Percentiles rank a stretch among this genome's conserved stretches.
These are phyloP conservation scores for Circinella umbellata DNA, from an alignment of 371 early-diverging fungal genomes.

Conservation along the genomic window DNA sequence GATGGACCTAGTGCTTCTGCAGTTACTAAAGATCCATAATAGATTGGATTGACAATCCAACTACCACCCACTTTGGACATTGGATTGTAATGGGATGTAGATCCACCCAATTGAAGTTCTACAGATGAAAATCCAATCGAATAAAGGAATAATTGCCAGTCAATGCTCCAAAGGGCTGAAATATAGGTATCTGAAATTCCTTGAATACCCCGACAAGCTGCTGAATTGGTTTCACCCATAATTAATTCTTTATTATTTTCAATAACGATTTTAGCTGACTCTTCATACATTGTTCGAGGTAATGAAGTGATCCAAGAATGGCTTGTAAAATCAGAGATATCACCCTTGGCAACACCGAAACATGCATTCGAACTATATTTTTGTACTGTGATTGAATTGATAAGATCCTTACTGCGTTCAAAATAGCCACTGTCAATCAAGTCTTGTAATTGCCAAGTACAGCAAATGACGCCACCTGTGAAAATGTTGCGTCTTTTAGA, in stretches of 20 bases:
- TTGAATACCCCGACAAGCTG: constrained; percentile 20
- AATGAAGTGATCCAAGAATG: constrained; percentile 17
- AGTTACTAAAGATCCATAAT: constrained; percentile 18
- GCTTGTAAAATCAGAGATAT: constrained; percentile 12
- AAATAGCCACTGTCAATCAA: constrained; percentile 13
- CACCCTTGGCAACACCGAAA: constrained; percentile 21
- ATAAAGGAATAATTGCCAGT: constrained; percentile 19
- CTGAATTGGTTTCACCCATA: constrained; percentile 26
- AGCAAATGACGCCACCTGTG: constrained; percentile 20
- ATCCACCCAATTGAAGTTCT: constrained; percentile 19
- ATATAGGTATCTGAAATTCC: constrained; percentile 19
- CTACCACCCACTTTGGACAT: constrained; percentile 14
- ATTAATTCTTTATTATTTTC: constrained; percentile 11
- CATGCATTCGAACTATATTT: constrained; percentile 22
- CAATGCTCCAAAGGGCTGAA: constrained; percentile 18
- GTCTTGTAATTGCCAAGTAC: constrained; percentile 19
- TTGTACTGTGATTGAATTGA: constrained; percentile 21
- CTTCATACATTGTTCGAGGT: constrained; percentile 10
- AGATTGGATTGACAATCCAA: constrained; percentile 18
- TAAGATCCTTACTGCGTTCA: constrained; percentile 3
- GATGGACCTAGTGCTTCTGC: constrained; percentile 20
- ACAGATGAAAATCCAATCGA: constrained; percentile 18
- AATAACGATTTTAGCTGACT: background rate
- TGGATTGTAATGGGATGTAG: constrained; percentile 18
- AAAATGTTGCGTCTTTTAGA: constrained; percentile 12